A percentile compares a stretch with the other conserved stretches of the same genome.
Conservation (phyloP, 2,329 filamentous ascomycete genomes). For the Malbranchea zuffiana region DNA sequence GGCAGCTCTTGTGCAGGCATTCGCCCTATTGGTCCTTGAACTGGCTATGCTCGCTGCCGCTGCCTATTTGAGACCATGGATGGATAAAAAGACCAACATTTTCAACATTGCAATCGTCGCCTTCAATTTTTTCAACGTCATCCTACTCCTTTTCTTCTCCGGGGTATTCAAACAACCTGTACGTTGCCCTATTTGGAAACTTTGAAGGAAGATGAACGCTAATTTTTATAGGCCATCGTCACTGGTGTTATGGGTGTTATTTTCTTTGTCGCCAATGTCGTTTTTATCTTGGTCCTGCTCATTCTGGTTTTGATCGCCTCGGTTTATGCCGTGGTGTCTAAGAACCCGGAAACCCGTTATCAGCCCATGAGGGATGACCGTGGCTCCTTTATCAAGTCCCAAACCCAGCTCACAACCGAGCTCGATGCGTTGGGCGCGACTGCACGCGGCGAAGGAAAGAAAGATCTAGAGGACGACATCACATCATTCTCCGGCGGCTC, state of each 20-base stretch:
- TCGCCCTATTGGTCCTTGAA: slow-evolving; percentile 76
- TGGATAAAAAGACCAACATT: slow-evolving; percentile 96
- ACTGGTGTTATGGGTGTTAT: slow-evolving; percentile 81
- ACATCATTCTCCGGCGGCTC: slow-evolving; percentile 54
- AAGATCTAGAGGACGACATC: slow-evolving; percentile 60
- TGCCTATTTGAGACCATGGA: slow-evolving; percentile 79
- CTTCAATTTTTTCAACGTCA: slow-evolving; percentile 80
- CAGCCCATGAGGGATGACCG: slow-evolving; percentile 95
- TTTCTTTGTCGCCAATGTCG: slow-evolving; percentile 78
- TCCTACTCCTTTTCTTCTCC: slow-evolving; percentile 83
- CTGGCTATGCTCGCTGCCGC: slow-evolving; percentile 64
- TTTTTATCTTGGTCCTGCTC: slow-evolving; percentile 69
- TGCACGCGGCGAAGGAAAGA: slow-evolving; percentile 68
- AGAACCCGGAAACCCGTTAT: slow-evolving; percentile 90
- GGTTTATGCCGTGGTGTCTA: slow-evolving; percentile 69
- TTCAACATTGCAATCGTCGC: slow-evolving; percentile 90
- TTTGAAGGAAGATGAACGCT: slow-evolving; percentile 1
- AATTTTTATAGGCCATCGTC: slow-evolving; percentile 50
- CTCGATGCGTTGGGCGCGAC: slow-evolving; percentile 82
- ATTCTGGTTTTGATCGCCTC: slow-evolving; percentile 71
- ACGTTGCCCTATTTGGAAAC: slow-evolving; percentile 25
- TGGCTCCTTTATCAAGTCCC: slow-evolving; percentile 94
- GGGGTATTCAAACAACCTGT: slow-evolving; percentile 73
- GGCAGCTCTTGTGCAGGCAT: slow-evolving; percentile 60
- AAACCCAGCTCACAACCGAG: slow-evolving; percentile 75